Percentiles rank a stretch among this genome's conserved stretches.
Evolutionary conservation across 331 rosid genomes (phyloP).

Genomic region (Cydonia oblonga): DNA sequence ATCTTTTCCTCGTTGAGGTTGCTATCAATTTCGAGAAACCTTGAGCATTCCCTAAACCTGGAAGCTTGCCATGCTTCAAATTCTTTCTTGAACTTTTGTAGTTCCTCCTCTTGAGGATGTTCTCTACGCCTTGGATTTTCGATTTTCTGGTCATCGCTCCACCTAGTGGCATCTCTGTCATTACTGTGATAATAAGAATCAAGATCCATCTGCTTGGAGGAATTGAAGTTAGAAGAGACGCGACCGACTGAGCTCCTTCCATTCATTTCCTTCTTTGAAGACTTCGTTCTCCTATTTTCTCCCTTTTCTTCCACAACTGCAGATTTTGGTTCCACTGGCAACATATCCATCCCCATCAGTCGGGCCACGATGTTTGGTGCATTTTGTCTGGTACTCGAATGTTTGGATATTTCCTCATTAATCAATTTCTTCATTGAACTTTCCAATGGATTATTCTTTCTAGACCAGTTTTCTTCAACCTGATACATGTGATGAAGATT

Average conservation of each 20-base stretch:
- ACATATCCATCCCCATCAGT: slow-evolving; percentile 85
- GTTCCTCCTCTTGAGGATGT: slow-evolving; percentile 97
- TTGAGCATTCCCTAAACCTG: slow-evolving; percentile 69
- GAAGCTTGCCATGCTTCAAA: slow-evolving; percentile 90
- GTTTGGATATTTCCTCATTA: slow-evolving; percentile 61
- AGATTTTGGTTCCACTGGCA: slow-evolving; percentile 44
- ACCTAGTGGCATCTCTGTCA: slow-evolving; percentile 37
- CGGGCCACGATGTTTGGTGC: slow-evolving; percentile 92
- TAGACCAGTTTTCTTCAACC: slow-evolving; percentile 42
- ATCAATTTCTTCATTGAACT: slow-evolving; percentile 86
- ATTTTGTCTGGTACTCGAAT: slow-evolving; percentile 41
- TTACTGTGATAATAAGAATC: slow-evolving; percentile 26
- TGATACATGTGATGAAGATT: slow-evolving; percentile 31
- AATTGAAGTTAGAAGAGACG: slow-evolving; percentile 36
- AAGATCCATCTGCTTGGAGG: slow-evolving; percentile 38
- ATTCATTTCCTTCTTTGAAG: slow-evolving; percentile 39
- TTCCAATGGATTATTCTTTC: slow-evolving; percentile 32
- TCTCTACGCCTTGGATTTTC: slow-evolving; percentile 59
- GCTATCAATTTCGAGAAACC: slow-evolving; percentile 44
- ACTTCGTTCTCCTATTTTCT: slow-evolving; percentile 33
- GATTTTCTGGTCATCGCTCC: slow-evolving; percentile 27
- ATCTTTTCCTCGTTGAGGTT: slow-evolving; percentile 35
- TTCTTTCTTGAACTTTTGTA: slow-evolving; percentile 86
- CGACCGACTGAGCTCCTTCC: slow-evolving; percentile 37
- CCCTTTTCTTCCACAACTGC: slow-evolving; percentile 32